Evolutionary conservation across 2,329 filamentous ascomycete species (phyloP).

Genomic region (Tolypocladium paradoxum): DNA sequence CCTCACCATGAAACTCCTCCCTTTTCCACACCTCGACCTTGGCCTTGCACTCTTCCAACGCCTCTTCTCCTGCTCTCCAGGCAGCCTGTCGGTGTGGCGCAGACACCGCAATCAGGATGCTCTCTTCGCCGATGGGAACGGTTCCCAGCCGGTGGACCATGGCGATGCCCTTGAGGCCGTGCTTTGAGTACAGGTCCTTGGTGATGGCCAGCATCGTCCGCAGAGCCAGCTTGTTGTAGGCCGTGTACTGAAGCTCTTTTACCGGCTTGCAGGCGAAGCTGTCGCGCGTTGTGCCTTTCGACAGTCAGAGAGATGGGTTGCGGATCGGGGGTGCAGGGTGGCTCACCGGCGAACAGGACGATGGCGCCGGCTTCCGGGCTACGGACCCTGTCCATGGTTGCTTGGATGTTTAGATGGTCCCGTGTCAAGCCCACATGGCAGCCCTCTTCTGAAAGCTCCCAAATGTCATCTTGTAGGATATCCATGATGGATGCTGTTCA

Average conservation of each 20-base stretch:
- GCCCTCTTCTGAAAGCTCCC: conserved; percentile 33
- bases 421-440: conserved; percentile 62
- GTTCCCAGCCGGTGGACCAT: conserved; percentile 77
- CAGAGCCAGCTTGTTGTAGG: conserved; percentile 62
- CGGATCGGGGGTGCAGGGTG: conserved; percentile 5
- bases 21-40: conserved; percentile 92
- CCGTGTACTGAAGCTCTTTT: conserved; percentile 62
- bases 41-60: conserved; percentile 75
- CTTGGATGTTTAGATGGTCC: conserved; percentile 43
- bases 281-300: conserved; percentile 63
- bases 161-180: conserved; percentile 61
- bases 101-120: conserved; percentile 80
- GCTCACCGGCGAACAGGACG: conserved; percentile 61
- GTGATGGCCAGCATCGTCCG: conserved; percentile 58
- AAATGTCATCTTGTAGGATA: conserved; percentile 11
- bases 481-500: conserved; percentile 4
- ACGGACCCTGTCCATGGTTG: conserved; percentile 55
- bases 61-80: conserved; percentile 82
- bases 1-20: conserved; percentile 72
- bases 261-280: conserved; percentile 63
- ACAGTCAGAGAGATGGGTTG: not conserved
- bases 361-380: conserved; percentile 66
- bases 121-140: conserved; percentile 87
- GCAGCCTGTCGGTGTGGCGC: conserved; percentile 73
- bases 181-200: conserved; percentile 41